Conservation (phyloP, 495 filamentous ascomycete species). For the Aspergillus kassunensis region DNA sequence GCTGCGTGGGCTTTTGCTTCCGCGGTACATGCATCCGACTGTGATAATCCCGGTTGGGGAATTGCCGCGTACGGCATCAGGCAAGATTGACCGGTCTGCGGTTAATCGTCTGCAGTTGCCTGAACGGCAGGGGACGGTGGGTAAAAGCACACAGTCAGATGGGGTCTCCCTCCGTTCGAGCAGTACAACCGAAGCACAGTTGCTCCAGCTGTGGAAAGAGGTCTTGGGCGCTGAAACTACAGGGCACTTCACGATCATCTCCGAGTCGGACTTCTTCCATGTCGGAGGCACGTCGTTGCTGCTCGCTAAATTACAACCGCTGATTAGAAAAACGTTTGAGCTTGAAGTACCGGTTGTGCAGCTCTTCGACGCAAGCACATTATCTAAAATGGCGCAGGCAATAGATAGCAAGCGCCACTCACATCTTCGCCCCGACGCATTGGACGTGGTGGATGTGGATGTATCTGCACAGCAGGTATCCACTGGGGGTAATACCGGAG, state of each 20-base stretch:
- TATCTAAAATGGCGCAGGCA: too few species aligned
- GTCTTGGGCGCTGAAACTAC: not conserved
- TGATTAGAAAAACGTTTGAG: constrained; percentile 22
- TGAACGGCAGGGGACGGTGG: not conserved
- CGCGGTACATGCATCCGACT: constrained; percentile 45
- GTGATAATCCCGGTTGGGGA: constrained; percentile 29
- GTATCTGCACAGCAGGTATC: too few species aligned
- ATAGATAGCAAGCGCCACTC: too few species aligned
- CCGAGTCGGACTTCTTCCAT: constrained; percentile 29
- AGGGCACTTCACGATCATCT: not conserved
- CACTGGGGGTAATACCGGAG: too few species aligned
- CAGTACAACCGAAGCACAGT: not conserved
- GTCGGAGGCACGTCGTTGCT: constrained; percentile 37
- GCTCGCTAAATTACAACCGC: constrained; percentile 27
- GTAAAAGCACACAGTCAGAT: too few species aligned
- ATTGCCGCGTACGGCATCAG: constrained; percentile 37
- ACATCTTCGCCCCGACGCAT: too few species aligned
- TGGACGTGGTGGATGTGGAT: too few species aligned
- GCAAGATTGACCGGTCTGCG: constrained; percentile 40
- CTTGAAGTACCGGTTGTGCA: constrained; percentile 18
- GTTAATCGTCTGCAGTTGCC: constrained; percentile 22
- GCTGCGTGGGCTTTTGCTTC: constrained; percentile 28
- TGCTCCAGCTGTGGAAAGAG: not conserved
- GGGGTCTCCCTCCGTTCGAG: too few species aligned
- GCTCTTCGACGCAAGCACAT: constrained; percentile 34